Percentiles rank a stretch among this genome's conserved stretches.
Evolutionary conservation across 768 basidiomycete species (phyloP).

Genomic region (Hortiboletus flavorubellus): DNA sequence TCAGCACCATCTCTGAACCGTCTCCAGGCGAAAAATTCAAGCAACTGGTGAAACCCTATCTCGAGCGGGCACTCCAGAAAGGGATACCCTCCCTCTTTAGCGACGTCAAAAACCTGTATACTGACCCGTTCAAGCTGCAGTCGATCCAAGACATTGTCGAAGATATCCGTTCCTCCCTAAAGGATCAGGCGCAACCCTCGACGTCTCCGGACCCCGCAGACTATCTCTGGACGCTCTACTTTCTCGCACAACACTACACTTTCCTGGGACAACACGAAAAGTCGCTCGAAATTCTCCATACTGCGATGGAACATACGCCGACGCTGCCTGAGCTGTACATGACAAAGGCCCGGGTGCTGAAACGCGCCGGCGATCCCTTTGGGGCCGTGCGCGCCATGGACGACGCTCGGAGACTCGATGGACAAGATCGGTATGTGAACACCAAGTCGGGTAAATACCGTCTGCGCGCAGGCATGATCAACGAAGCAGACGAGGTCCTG

Average conservation of each 20-base stretch:
- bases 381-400: slow-evolving; percentile 76
- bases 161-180: slow-evolving; percentile 38
- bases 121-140: slow-evolving; percentile 57
- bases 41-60: slow-evolving; percentile 59
- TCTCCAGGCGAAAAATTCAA: slow-evolving; percentile 63
- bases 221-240: slow-evolving; percentile 94
- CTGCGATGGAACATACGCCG: slow-evolving; percentile 81
- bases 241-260: slow-evolving; percentile 87
- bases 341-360: slow-evolving; percentile 78
- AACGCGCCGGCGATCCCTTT: slow-evolving; percentile 76
- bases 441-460: slow-evolving; percentile 92
- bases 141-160: slow-evolving; percentile 70
- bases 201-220: slow-evolving; percentile 56
- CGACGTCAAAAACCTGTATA: slow-evolving; percentile 85
- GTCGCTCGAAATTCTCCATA: slow-evolving; percentile 60
- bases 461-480: slow-evolving; percentile 74
- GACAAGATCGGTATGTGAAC: slow-evolving; percentile 94
- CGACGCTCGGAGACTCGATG: slow-evolving; percentile 80
- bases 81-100: slow-evolving; percentile 93
- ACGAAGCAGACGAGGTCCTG: slow-evolving; percentile 69
- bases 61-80: slow-evolving; percentile 66
- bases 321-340: slow-evolving; percentile 89
- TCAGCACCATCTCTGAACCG: background rate
- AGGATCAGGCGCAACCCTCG: slow-evolving; percentile 31
- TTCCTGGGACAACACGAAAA: slow-evolving; percentile 44